Evolutionary conservation across 1,139 yeast genomes (phyloP).

Genomic region (Debaryomyces psychrophilus): DNA sequence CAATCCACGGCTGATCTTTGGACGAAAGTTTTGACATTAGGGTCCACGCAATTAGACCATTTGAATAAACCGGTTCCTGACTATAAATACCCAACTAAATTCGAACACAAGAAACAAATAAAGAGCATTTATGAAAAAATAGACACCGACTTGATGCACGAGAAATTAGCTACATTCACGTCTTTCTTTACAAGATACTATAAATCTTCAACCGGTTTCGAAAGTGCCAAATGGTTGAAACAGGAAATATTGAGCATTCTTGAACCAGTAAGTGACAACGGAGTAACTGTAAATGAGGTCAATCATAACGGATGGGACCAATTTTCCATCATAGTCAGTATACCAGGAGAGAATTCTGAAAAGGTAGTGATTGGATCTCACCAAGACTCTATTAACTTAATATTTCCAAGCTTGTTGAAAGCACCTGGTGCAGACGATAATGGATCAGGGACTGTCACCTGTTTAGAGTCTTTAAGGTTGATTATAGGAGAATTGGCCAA

Average conservation of each 20-base stretch:
- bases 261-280: constrained; percentile 36
- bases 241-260: constrained; percentile 49
- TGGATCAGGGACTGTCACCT: constrained; percentile 85
- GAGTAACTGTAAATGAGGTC: constrained; percentile 31
- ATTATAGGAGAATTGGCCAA: constrained; percentile 45
- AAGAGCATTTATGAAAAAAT: constrained; percentile 41
- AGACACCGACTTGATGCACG: constrained; percentile 50
- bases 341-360: constrained; percentile 40
- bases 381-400: constrained; percentile 79
- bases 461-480: constrained; percentile 72
- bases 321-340: constrained; percentile 44
- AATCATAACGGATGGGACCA: constrained; percentile 50
- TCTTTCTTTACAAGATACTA: constrained; percentile 82
- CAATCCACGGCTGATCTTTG: constrained; percentile 18
- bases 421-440: constrained; percentile 98
- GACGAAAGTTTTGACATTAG: constrained; percentile 24
- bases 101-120: constrained; percentile 45
- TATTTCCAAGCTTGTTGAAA: constrained; percentile 66
- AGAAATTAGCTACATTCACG: constrained; percentile 62
- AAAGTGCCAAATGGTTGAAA: constrained; percentile 75
- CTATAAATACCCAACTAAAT: constrained; percentile 59
- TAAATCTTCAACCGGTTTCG: constrained; percentile 68
- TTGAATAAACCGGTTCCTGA: constrained; percentile 34
- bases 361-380: constrained; percentile 84
- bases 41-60: constrained; percentile 35